Evolutionary conservation across 2,329 filamentous ascomycete species (phyloP), one percentile per base, ranked within the genome.

Genomic region (Alternaria panax): DNA sequence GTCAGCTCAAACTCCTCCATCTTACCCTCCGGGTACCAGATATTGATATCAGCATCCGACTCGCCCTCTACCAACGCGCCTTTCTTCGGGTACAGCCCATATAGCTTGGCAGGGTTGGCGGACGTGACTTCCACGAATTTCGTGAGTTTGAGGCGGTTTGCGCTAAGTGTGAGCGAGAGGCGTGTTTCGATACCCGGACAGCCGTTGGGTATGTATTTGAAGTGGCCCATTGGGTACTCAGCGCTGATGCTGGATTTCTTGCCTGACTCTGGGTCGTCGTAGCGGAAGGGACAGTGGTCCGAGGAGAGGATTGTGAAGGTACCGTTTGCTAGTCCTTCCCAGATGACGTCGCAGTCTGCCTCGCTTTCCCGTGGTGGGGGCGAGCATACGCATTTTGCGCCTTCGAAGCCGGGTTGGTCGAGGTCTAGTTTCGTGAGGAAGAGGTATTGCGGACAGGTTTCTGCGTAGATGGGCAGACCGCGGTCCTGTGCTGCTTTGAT

Each of bases 161-260:
- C 67, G 25, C 75, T 70, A 30, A 86, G 75, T 0, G 80, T 78
- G 4, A 87, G 73, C 0, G 84, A 75, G 20, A 88, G 73, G 2
- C 85, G 74, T 2, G 86, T 88, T 74, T 88, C 86, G 25, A 88
- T 79, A 0, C 86, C 86, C 0, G 86, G 84, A 45, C 83, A 77
- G 5, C 86, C 86, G 64, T 88, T 88, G 7, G 86, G 85, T 40
- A 88, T 86, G 57, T 85, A 82, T 45, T 82, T 81, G 73, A 88
- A 88, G 45, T 80, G 78, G 0, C 77, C 78, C 2, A 74, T 54
- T 0, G 83, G 83, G 57, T 78, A 80, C 30, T 82, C 81, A 0
- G 73, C 69, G 41, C 68, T 81, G 60, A 85, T 78, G 56, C 79
- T 80, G 1, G 79, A 79, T 71, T 83, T 85, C 79, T 87, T 40